Evolutionary conservation across 176 grass and related monocot genomes (phyloP).

Genomic region (Melocanna baccifera): DNA sequence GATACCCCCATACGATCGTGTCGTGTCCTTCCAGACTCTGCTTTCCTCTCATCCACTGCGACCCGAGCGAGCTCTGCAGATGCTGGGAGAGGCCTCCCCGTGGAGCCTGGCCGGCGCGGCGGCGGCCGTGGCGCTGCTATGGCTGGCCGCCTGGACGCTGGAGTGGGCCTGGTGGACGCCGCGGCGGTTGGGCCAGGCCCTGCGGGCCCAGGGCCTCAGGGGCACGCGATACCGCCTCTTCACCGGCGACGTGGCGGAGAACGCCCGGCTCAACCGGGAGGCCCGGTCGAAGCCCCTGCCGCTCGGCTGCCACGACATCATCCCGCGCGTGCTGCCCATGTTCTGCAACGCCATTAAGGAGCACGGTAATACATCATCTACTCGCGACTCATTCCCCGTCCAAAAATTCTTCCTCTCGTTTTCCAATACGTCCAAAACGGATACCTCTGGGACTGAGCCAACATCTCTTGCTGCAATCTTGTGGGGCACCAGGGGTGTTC

Average conservation of each 20-base stretch:
- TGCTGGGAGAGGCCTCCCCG: constrained; percentile 1
- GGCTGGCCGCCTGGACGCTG: constrained; percentile 24
- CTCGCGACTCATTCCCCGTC: background rate
- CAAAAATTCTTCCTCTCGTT: background rate
- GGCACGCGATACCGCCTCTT: constrained; percentile 47
- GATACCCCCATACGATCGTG: too few relatives aligned
- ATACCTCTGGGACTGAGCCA: too few relatives aligned
- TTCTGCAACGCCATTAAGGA: constrained; percentile 20
- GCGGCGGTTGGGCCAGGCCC: constrained; percentile 29
- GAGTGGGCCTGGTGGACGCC: constrained; percentile 57
- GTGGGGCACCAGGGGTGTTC: too few relatives aligned
- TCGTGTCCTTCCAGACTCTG: too few relatives aligned
- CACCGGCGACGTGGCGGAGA: constrained; percentile 35
- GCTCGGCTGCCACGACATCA: constrained; percentile 41
- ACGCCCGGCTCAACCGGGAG: constrained; percentile 26
- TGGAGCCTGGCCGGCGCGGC: constrained; percentile 30
- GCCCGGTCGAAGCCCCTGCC: constrained; percentile 38
- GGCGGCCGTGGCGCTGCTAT: constrained; percentile 21
- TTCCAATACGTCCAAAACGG: background rate
- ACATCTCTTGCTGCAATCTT: too few relatives aligned
- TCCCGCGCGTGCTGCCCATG: constrained; percentile 20
- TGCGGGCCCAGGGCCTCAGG: constrained; percentile 41
- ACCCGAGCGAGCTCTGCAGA: background rate
- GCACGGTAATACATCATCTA: background rate
- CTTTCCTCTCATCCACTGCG: background rate